Base-by-base conservation (phyloP, 2,329 filamentous ascomycete genomes). In the Drechslera avenae region DNA sequence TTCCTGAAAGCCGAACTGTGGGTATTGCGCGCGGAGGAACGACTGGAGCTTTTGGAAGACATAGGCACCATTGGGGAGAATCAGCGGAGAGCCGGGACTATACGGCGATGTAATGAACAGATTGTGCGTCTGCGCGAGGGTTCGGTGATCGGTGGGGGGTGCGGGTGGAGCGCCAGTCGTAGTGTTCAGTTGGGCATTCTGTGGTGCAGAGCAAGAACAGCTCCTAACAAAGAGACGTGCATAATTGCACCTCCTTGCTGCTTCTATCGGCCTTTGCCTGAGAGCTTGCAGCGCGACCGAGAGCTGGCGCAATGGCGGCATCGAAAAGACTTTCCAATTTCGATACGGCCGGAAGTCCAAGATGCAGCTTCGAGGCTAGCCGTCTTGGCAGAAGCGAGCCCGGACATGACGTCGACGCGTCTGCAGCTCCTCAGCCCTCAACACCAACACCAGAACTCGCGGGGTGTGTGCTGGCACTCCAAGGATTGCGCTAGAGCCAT, bases 1-100 rank as follows among this genome's bases (percentile, higher is more conserved):
- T 72, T 96, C 91, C 60, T 91, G 83, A 70, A 93, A 95, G 52
- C 91, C 91, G 74, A 93, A 94, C 57, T 86, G 83, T 19, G 87
- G 83, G 67, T 96, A 96, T 69, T 96, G 90, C 52, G 86, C 86
- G 57, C 91, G 88, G 48, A 96, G 80, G 68, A 94, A 96, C 35
- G 87, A 82, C 52, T 91, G 84, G 17, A 96, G 83, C 46, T 90
- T 88, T 69, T 94, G 92, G 78, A 96, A 91, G 62, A 96, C 84
- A 50, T 86, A 85, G 0, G 91, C 82, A 58, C 91, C 91, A 68
- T 90, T 87, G 17, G 91, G 91, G 5, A 92, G 81, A 65, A 96
- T 90, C 9, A 96, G 85, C 3, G 91, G 90, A 13, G 90, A 94
- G 1, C 91, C 91, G 2, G 91, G 90, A 64, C 89, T 94, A 72